Evolutionary conservation across 768 basidiomycete species (phyloP), one percentile per base, ranked within the genome.

Genomic region (Boletus speciosus): DNA sequence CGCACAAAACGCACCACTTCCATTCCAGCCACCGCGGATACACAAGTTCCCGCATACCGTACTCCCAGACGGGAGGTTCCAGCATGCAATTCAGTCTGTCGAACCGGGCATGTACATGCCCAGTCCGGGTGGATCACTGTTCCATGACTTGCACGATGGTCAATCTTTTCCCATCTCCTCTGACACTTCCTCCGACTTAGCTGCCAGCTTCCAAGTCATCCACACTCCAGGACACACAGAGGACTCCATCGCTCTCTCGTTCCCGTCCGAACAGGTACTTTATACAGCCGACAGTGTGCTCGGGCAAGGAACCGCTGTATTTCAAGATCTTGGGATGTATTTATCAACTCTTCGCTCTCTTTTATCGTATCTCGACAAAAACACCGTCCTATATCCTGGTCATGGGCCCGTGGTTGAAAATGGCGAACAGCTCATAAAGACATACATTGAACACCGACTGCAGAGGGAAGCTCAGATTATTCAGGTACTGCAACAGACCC

Each of bases 201-300:
- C 53, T 3, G 43, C 45, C 32, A 43, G 41, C 8, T 77, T 97
- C 10, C 77, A 77, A 25, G 81, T 97, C 23, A 62, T 98, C 1
- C 85, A 92, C 66, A 86, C 91, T 0, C 96, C 96, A 0, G 96
- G 96, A 1, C 96, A 98, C 61, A 98, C 96, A 0, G 62, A 73
- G 43, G 96, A 98, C 68, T 94, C 91, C 3, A 80, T 97, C 64
- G 85, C 79, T 46, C 74, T 98, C 37, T 74, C 85, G 51, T 74
- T 93, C 47, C 76, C 81, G 0, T 78, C 80, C 42, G 91, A 95
- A 62, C 73, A 74, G 25, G 85, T 84, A 0, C 78, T 98, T 15
- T 94, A 95, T 74, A 95, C 93, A 0, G 91, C 88, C 0, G 96
- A 98, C 72, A 91, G 86, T 5, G 82, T 98, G 7, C 81, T 98